Evolutionary conservation across 2,329 filamentous ascomycete genomes (phyloP).

Genomic region (Cladophialophora exuberans): DNA sequence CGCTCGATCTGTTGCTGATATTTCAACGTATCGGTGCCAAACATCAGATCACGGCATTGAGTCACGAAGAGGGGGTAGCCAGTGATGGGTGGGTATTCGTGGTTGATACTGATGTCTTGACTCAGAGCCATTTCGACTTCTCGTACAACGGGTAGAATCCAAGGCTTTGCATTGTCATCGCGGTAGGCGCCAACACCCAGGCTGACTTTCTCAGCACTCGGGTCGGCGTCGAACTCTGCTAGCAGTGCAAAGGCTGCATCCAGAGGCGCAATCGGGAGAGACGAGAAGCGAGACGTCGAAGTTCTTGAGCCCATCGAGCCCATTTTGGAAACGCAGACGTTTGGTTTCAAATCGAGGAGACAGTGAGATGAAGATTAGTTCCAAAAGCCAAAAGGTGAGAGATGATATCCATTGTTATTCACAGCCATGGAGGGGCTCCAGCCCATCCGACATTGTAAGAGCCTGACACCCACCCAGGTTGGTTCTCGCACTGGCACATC

Average conservation of each 20-base stretch:
- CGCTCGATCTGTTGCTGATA: too few relatives aligned
- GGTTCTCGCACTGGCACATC: too few relatives aligned
- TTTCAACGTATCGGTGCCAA: constrained; percentile 54
- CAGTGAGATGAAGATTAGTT: too few relatives aligned
- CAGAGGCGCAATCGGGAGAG: constrained; percentile 60
- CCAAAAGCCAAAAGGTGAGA: too few relatives aligned
- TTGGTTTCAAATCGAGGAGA: too few relatives aligned
- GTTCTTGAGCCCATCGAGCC: constrained; percentile 14
- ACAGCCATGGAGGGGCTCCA: too few relatives aligned
- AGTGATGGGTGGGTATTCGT: constrained; percentile 96
- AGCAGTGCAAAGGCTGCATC: constrained; percentile 50
- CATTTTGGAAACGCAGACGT: too few relatives aligned
- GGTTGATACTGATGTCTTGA: constrained; percentile 77
- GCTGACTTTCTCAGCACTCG: constrained; percentile 42
- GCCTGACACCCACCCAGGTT: too few relatives aligned
- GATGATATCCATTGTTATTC: too few relatives aligned
- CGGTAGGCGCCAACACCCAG: constrained; percentile 47
- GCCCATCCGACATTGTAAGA: too few relatives aligned
- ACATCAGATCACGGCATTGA: constrained; percentile 84
- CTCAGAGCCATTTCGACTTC: constrained; percentile 88
- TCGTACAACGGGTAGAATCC: constrained; percentile 51
- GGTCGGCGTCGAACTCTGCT: constrained; percentile 33
- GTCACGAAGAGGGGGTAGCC: constrained; percentile 81
- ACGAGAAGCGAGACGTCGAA: constrained; percentile 34
- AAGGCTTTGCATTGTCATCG: constrained; percentile 42